A percentile compares a stretch with the other conserved stretches of the same genome.
phyloP scores from a whole-genome alignment of 1,139 yeast genomes.

The Wickerhamomyces sp. region DNA sequence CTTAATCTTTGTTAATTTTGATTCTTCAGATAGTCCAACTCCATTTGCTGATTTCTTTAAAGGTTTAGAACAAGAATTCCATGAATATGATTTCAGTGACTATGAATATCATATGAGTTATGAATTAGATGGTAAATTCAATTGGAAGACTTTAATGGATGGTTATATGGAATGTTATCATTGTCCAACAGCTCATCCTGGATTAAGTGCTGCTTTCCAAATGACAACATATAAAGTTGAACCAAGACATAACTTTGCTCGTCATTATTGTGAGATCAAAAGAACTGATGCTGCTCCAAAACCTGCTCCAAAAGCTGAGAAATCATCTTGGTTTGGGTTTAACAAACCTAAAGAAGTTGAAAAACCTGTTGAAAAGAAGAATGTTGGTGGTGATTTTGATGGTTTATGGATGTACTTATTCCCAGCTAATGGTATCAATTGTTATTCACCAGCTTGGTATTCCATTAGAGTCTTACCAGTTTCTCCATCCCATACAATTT shows the following conservation, averaged over 20 bases:
- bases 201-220: constrained; percentile 49
- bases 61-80: constrained; percentile 47
- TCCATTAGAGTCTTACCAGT: constrained; percentile 55
- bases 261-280: constrained; percentile 57
- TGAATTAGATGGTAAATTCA: constrained; percentile 56
- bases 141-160: constrained; percentile 65
- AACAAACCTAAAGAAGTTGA: constrained; percentile 31
- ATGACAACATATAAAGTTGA: constrained; percentile 64
- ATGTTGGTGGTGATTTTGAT: constrained; percentile 55
- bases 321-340: constrained; percentile 45
- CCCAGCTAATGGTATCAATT: constrained; percentile 56
- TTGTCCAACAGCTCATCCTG: constrained; percentile 65
- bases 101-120: constrained; percentile 64
- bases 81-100: constrained; percentile 53
- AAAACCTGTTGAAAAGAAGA: constrained; percentile 26
- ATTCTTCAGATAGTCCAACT: constrained; percentile 29
- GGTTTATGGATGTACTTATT: constrained; percentile 59
- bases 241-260: constrained; percentile 52
- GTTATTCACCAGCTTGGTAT: constrained; percentile 66
- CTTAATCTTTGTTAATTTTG: constrained; percentile 50
- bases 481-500: constrained; percentile 46
- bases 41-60: constrained; percentile 49
- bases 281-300: constrained; percentile 37
- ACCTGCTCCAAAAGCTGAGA: constrained; percentile 37
- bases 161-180: constrained; percentile 66